Evolutionary conservation across 2,329 filamentous ascomycete genomes (phyloP).

Genomic region (Aspergillus alliaceus): DNA sequence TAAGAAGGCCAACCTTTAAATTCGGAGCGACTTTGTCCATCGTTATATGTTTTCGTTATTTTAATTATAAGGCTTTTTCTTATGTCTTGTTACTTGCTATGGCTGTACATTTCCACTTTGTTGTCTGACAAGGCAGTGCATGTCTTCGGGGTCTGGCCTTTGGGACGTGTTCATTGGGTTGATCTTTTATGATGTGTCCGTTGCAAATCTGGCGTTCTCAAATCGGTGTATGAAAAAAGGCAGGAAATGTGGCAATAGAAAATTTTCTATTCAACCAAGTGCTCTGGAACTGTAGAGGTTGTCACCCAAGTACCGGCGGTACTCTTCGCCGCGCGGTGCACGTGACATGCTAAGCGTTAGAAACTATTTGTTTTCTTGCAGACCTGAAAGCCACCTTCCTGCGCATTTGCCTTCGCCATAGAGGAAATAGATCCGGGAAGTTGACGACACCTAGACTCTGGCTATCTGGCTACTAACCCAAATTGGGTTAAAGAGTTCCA

Average conservation of each 20-base stretch:
- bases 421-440: neutral
- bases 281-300: neutral
- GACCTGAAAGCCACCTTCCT: neutral
- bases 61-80: conserved; percentile 28
- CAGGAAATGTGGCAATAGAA: conserved; percentile 30
- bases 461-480: neutral
- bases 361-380: neutral
- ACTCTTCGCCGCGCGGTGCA: neutral
- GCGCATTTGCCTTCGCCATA: neutral
- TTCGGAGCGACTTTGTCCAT: conserved; percentile 17
- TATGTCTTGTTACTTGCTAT: conserved; percentile 24
- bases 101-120: conserved; percentile 40
- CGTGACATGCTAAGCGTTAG: neutral
- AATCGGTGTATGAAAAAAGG: conserved; percentile 43
- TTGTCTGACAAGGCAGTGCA: conserved; percentile 37
- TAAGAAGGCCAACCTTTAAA: conserved; percentile 55
- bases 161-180: conserved; percentile 33
- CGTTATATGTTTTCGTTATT: conserved; percentile 21
- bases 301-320: neutral
- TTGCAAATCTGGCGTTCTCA: conserved; percentile 40
- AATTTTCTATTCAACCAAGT: conserved; percentile 10
- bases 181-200: conserved; percentile 34
- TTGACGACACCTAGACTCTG: neutral
- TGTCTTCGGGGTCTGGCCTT: conserved; percentile 41
- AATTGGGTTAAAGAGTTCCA: neutral